These are phyloP conservation scores for Fallopia convolvulus DNA, from an alignment of 148 eudicot genomes.

Conservation along the genomic window DNA sequence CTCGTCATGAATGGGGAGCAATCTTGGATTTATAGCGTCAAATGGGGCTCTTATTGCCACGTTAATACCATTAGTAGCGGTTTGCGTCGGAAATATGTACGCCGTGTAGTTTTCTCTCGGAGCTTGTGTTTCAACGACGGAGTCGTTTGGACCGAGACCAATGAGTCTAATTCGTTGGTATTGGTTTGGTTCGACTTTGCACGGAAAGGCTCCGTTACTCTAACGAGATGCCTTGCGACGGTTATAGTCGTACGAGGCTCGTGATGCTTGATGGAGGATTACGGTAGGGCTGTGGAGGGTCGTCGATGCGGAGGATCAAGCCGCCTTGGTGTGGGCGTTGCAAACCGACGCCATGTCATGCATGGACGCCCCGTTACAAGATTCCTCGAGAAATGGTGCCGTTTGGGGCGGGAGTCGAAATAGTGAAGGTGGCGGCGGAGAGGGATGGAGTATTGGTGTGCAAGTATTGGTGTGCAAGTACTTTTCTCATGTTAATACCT, in stretches of 20 bases:
- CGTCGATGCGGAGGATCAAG: neutral
- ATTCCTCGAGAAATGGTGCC: neutral
- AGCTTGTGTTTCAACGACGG: neutral
- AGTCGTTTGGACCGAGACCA: neutral
- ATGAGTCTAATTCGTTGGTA: neutral
- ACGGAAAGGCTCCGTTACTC: neutral
- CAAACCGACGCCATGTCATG: neutral
- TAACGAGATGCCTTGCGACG: neutral
- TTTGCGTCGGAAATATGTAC: neutral
- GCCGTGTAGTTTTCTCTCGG: neutral
- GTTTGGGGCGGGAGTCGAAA: neutral
- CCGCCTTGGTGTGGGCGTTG: neutral
- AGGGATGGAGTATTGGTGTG: neutral
- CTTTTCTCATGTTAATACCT: too few species aligned
- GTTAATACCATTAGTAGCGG: too few species aligned
- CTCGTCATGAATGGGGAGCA: neutral
- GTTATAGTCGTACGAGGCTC: too few species aligned
- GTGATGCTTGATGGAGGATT: neutral
- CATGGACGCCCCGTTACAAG: neutral
- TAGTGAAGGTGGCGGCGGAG: neutral
- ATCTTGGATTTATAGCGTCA: neutral
- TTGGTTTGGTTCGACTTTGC: neutral
- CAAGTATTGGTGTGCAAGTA: too few species aligned
- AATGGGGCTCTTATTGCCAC: neutral
- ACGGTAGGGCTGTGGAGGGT: neutral